Base-by-base conservation (phyloP, 805 yeast species). In the Nakazawaea holstii region DNA sequence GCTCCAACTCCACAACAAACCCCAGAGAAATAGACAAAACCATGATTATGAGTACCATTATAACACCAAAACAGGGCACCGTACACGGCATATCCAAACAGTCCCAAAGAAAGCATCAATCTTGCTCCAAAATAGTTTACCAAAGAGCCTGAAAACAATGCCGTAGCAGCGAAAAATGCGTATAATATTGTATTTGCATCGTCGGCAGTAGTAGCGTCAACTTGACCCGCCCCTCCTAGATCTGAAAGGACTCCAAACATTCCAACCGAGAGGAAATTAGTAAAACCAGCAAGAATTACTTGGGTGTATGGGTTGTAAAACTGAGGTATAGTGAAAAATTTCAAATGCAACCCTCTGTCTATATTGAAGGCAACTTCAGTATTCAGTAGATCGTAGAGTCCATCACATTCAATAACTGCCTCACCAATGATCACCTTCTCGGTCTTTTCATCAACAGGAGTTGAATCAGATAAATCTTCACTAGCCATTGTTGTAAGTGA, bases 241-340 rank as follows among this genome's bases (percentile, higher is more conserved):
- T 42, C 38, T 11, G 39, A 13, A 8, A 44, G 29, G n/a, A 32
- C 43, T n/a, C 32, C 32, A 33, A 38, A 44, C 36, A 44, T 29
- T 3, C 48, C 48, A 15, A 45, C 56, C 1, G 52, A 43, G 28
- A 52, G 37, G 39, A 53, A 53, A 29, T 47, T 52, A 26, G 50
- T 46, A 35, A 53, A 40, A 2, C 56, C 56, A n/a, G 50, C 53
- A n/a, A 53, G n/a, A 10, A 48, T 29, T 15, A 51, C 54, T 42
- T 53, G 56, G 7, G 43, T 44, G 27, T 38, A 39, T 8, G 48
- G 48, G 43, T 44, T 17, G 15, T 44, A 44, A 24, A 20, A 44
- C 7, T 38, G 27, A 11, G 48, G 48, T n/a, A 44, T 38, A 20
- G n/a, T 37, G 28, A 44, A 8, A 28, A 27, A 39, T 7, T 39